Percentiles rank a stretch among this genome's conserved stretches.
Conservation (phyloP, 2,329 filamentous ascomycete genomes). For the Sporothrix brunneoviolacea region DNA sequence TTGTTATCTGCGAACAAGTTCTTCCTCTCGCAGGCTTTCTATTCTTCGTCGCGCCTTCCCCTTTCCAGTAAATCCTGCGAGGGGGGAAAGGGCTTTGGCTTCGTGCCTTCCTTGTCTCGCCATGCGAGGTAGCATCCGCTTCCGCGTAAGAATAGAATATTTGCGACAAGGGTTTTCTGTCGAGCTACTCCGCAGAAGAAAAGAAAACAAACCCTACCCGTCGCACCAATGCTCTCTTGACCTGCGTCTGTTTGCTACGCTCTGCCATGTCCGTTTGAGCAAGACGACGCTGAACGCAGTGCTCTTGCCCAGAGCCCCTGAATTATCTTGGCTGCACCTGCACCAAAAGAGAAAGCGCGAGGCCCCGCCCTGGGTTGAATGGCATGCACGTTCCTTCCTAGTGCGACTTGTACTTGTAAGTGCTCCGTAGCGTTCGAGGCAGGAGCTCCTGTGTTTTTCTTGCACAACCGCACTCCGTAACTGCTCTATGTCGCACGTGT, state of each 20-base stretch:
- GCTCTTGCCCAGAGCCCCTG: no score
- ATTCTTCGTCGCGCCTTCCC: not conserved
- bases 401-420: not conserved
- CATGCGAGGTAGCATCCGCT: constrained; percentile 9
- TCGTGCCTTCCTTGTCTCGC: constrained; percentile 1
- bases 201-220: not conserved
- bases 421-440: no score
- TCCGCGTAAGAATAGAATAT: not conserved
- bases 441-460: not conserved
- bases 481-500: no score
- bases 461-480: no score
- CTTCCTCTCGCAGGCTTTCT: not conserved
- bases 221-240: not conserved
- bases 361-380: not conserved
- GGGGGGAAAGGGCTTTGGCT: not conserved
- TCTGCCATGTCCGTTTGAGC: not conserved
- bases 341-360: constrained; percentile 2
- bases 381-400: not conserved
- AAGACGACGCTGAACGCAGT: constrained; percentile 3
- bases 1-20: not conserved
- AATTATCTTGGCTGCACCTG: no score
- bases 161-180: not conserved
- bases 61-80: constrained; percentile 1
- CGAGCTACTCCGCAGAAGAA: no score
- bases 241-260: not conserved